Base-by-base conservation (phyloP, 441 rosid genomes). In the Erodium trifolium region DNA sequence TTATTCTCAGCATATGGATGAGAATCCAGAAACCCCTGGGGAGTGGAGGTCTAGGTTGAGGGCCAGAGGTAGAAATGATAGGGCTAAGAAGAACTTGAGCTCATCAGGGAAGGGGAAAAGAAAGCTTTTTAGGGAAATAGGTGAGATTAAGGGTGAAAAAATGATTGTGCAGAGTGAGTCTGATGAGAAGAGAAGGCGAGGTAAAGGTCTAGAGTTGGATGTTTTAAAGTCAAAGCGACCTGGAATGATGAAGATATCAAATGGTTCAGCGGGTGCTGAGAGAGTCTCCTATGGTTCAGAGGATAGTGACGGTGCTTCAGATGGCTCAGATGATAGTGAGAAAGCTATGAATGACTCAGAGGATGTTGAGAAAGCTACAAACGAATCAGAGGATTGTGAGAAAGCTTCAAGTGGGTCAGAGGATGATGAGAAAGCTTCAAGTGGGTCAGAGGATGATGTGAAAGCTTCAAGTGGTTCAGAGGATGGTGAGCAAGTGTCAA, bases 31-130 rank as follows among this genome's bases (percentile, higher is more conserved):
- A 53, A 69, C 66, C 68, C 79, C 65, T 37, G 91, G 82, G 70
- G 83, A 79, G 64, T 92, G 97, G 99, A 82, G 76, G 17, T 77
- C 87, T 2, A 83, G 93, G 80, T 72, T 91, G 89, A 83, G 97
- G 72, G 63, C 90, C 6, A 85, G 88, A 77, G 70, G 80, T 57
- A 81, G 78, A 78, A 81, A 68, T 18, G 76, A 31, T 41, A 64
- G 69, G 62, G 76, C 57, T 57, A 72, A 78, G 74, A 72, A 63
- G 68, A 75, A 65, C 41, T 68, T 73, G 62, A 70, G 72, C 18
- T 60, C 69, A n/a, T 72, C 71, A 4, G 69, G 62, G 13, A 69
- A 72, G 69, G 69, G 86, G 68, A 87, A 75, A 67, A 82, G 87
- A 72, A 88, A 83, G 83, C 89, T 85, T 16, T 83, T 85, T 67